A percentile compares a stretch with the other conserved stretches of the same genome.
These are phyloP conservation scores for Bacidia gigantensis DNA, from an alignment of 495 filamentous ascomycete species.

Conservation along the genomic window DNA sequence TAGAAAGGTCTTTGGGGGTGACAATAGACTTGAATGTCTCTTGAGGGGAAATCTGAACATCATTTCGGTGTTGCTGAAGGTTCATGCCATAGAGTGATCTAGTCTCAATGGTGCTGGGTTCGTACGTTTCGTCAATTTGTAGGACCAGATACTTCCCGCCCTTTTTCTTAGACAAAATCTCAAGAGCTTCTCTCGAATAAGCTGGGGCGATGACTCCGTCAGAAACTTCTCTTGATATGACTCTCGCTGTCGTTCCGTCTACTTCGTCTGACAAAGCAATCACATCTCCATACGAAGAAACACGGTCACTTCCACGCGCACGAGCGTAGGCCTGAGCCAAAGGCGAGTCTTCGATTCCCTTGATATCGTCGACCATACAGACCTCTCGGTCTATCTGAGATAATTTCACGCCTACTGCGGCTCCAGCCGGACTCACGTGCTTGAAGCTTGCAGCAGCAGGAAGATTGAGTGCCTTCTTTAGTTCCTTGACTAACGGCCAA, in stretches of 20 bases:
- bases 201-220: conserved; percentile 89
- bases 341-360: conserved; percentile 65
- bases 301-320: conserved; percentile 86
- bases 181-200: conserved; percentile 70
- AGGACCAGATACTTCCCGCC: conserved; percentile 92
- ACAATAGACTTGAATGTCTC: conserved; percentile 73
- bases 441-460: conserved; percentile 98
- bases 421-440: conserved; percentile 93
- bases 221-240: conserved; percentile 93
- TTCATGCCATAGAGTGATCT: conserved; percentile 80
- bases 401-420: conserved; percentile 80
- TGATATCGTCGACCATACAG: conserved; percentile 95
- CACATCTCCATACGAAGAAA: conserved; percentile 94
- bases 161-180: conserved; percentile 95
- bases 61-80: conserved; percentile 81
- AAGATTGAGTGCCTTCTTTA: conserved; percentile 70
- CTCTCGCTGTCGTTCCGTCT: conserved; percentile 82
- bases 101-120: conserved; percentile 59
- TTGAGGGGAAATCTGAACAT: conserved; percentile 68
- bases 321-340: conserved; percentile 92
- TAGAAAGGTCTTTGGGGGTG: conserved; percentile 59
- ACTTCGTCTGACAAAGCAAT: conserved; percentile 85
- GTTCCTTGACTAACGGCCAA: conserved; percentile 92
- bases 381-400: conserved; percentile 82
- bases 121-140: conserved; percentile 81